Percentiles rank a stretch among this genome's conserved stretches.
phyloP scores from a whole-genome alignment of 257 asterid species.

The Gentiana dahurica region DNA sequence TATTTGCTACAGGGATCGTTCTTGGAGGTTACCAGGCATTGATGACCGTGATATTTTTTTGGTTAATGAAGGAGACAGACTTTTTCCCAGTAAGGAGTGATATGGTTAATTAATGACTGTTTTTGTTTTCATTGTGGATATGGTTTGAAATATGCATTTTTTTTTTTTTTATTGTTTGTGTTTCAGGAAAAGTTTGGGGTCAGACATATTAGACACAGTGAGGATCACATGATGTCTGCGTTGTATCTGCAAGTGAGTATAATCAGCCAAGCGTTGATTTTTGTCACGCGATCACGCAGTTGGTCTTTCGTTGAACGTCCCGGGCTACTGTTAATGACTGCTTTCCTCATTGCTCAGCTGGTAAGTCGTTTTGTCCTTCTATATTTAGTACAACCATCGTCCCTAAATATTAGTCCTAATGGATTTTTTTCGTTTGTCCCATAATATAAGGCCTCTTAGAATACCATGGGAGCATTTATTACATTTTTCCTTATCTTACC shows the following conservation, averaged over 20 bases:
- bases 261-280: conserved; percentile 57
- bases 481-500: too few species aligned
- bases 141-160: too few species aligned
- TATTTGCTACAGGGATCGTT: conserved; percentile 50
- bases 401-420: too few species aligned
- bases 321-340: conserved; percentile 47
- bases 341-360: conserved; percentile 56
- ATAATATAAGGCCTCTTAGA: too few species aligned
- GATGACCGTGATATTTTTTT: conserved; percentile 49
- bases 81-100: conserved; percentile 30
- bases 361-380: conserved; percentile 18
- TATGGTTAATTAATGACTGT: not conserved
- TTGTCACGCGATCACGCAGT: conserved; percentile 48
- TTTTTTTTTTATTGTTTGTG: not conserved
- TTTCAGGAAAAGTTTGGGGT: conserved; percentile 79
- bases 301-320: conserved; percentile 52
- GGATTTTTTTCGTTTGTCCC: too few species aligned
- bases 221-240: conserved; percentile 59
- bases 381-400: not conserved
- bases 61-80: conserved; percentile 34
- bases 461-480: too few species aligned
- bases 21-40: conserved; percentile 51
- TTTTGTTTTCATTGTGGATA: too few species aligned
- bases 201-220: conserved; percentile 30
- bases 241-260: conserved; percentile 71